These are phyloP conservation scores for Scleromitrula shiraiana DNA, from an alignment of 2,329 filamentous ascomycete genomes.

Conservation along the genomic window DNA sequence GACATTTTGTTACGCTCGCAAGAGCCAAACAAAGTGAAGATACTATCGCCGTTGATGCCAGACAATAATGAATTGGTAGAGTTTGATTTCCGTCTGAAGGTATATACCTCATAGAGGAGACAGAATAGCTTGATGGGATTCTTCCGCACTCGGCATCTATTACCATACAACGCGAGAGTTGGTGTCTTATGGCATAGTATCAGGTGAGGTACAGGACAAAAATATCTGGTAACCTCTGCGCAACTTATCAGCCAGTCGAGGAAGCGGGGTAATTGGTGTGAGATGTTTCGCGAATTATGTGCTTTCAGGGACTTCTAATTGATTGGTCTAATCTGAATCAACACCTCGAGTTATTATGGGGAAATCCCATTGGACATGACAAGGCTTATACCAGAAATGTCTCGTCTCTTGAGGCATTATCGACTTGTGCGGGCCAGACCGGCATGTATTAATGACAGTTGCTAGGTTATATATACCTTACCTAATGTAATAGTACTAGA, in stretches of 20 bases:
- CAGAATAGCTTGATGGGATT: too few species aligned
- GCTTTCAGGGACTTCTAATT: neutral
- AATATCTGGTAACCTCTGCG: neutral
- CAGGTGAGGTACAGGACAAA: constrained; percentile 3
- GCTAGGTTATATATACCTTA: neutral
- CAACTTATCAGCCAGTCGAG: neutral
- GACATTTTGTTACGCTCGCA: too few species aligned
- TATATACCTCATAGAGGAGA: too few species aligned
- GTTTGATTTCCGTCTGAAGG: too few species aligned
- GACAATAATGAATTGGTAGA: too few species aligned
- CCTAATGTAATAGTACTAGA: neutral
- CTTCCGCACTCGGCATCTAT: too few species aligned
- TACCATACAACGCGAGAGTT: neutral
- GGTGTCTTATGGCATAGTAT: neutral
- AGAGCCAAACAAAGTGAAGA: too few species aligned
- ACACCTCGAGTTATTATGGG: neutral
- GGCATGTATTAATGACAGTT: neutral
- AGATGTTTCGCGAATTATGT: neutral
- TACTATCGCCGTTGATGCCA: too few species aligned
- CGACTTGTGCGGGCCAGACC: too few species aligned
- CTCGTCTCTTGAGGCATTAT: too few species aligned
- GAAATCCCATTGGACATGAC: neutral
- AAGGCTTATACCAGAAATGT: neutral
- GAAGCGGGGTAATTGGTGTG: constrained; percentile 3
- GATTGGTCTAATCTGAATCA: neutral